A percentile compares a stretch with the other conserved stretches of the same genome.
Conservation (phyloP, 768 basidiomycete species). For the Suillus placidus region DNA sequence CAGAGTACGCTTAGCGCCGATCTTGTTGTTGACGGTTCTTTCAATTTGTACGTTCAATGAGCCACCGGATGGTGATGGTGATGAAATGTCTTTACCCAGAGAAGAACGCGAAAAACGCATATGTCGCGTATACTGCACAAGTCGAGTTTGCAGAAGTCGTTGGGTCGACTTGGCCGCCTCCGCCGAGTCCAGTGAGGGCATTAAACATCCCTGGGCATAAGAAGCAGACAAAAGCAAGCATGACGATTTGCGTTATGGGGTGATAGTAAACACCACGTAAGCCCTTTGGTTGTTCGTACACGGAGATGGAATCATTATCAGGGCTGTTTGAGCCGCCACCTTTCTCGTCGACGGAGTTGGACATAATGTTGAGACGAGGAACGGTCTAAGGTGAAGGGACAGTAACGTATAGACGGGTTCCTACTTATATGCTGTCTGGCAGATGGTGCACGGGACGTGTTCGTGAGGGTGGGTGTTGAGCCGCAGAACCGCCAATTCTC, state of each 20-base stretch:
- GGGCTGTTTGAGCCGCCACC: background rate
- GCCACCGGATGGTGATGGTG: background rate
- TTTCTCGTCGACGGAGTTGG: slow-evolving; percentile 8
- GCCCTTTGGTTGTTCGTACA: slow-evolving; percentile 49
- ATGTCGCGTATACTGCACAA: slow-evolving; percentile 63
- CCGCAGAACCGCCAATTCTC: background rate
- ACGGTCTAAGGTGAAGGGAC: background rate
- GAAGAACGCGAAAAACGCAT: slow-evolving; percentile 61
- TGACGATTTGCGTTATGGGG: slow-evolving; percentile 56
- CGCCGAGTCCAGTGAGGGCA: slow-evolving; percentile 75
- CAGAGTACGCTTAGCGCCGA: slow-evolving; percentile 73
- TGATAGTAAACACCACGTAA: slow-evolving; percentile 59
- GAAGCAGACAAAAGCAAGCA: slow-evolving; percentile 72
- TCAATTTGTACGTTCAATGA: slow-evolving; percentile 5
- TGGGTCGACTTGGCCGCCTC: slow-evolving; percentile 70
- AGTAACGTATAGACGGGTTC: too few relatives aligned
- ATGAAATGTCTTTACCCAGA: slow-evolving; percentile 51
- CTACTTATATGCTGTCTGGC: background rate
- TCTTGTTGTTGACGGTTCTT: slow-evolving; percentile 77
- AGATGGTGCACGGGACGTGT: background rate
- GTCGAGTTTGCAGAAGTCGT: slow-evolving; percentile 72
- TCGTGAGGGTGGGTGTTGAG: background rate
- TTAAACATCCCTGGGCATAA: slow-evolving; percentile 69
- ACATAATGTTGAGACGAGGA: background rate
- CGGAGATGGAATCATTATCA: slow-evolving; percentile 1